Evolutionary conservation across 345 rosid genomes (phyloP).

Genomic region (Eucalyptus dawsonii): DNA sequence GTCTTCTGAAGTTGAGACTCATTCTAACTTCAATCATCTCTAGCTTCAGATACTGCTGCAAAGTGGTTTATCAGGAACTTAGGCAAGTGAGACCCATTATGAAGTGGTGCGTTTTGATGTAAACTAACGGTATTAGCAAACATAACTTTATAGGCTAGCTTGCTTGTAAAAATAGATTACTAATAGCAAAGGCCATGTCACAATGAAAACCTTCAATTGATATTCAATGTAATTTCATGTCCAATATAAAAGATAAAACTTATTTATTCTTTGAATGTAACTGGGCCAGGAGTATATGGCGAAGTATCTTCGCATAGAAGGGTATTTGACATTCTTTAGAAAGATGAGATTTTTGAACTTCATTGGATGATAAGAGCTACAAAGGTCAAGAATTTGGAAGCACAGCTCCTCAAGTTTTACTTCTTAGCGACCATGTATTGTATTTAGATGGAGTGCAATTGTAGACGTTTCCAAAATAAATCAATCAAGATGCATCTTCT

Average conservation of each 20-base stretch:
- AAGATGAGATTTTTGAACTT: background rate
- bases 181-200: accelerated
- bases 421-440: background rate
- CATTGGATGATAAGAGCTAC: background rate
- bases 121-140: background rate
- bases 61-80: background rate
- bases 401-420: background rate
- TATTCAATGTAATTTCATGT: background rate
- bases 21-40: background rate
- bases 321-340: background rate
- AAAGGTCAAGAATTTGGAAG: background rate
- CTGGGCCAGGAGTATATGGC: background rate
- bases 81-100: background rate
- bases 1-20: background rate
- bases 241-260: background rate
- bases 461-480: background rate
- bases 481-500: background rate
- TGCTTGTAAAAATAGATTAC: background rate
- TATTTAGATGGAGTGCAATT: background rate
- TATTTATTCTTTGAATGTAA: background rate
- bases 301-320: background rate
- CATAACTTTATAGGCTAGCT: background rate
- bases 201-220: background rate
- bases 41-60: background rate
- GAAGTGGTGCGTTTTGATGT: background rate